Evolutionary conservation across 257 asterid species (phyloP).

Genomic region (Perilla frutescens): DNA sequence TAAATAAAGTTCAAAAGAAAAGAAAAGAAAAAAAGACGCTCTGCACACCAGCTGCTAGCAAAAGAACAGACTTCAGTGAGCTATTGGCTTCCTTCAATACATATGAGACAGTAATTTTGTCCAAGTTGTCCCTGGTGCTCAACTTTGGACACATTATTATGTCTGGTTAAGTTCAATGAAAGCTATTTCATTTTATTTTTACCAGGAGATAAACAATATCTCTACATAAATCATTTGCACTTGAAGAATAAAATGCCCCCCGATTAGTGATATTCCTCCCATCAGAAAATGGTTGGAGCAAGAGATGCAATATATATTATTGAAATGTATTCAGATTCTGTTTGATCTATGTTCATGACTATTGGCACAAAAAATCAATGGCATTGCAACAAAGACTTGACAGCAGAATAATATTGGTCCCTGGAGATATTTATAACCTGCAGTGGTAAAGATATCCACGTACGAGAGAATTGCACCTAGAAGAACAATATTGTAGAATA

Average conservation of each 20-base stretch:
- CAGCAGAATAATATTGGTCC: neutral
- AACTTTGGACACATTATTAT: slow-evolving; percentile 7
- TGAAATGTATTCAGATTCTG: neutral
- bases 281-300: neutral
- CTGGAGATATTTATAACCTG: neutral
- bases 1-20: neutral
- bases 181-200: slow-evolving; percentile 5
- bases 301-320: neutral
- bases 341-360: neutral
- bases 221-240: neutral
- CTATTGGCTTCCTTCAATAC: neutral
- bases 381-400: neutral
- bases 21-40: neutral
- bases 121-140: neutral
- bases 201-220: neutral
- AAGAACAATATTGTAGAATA: neutral
- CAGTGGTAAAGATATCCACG: neutral
- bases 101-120: neutral
- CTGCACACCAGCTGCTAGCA: slow-evolving; percentile 3
- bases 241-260: slow-evolving; percentile 1
- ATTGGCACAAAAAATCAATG: neutral
- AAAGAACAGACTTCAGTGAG: neutral
- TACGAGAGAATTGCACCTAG: neutral
- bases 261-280: neutral
- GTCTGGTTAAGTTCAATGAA: neutral